Evolutionary conservation across 2,329 filamentous ascomycete genomes (phyloP).

Genomic region (Berkeleyomyces rouxiae): DNA sequence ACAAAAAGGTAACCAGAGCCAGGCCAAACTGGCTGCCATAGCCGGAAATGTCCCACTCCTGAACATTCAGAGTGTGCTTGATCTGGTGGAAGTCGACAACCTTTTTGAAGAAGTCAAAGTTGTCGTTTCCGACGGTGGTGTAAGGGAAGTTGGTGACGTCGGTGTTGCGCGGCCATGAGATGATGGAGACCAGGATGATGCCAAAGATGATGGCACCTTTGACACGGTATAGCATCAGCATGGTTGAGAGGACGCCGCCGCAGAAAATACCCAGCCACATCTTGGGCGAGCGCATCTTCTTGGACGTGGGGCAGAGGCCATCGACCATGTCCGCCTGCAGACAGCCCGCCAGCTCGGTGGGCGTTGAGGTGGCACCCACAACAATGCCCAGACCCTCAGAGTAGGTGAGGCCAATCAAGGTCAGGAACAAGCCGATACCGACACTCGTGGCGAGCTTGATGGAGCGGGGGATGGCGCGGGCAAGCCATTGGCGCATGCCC

Average conservation of each 20-base stretch:
- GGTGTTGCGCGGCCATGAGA: slow-evolving; percentile 71
- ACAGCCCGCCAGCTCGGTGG: slow-evolving; percentile 62
- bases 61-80: slow-evolving; percentile 47
- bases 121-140: slow-evolving; percentile 46
- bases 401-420: slow-evolving; percentile 61
- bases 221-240: slow-evolving; percentile 72
- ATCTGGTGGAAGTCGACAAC: slow-evolving; percentile 77
- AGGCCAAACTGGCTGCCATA: slow-evolving; percentile 64
- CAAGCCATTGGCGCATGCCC: slow-evolving; percentile 76
- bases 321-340: slow-evolving; percentile 20
- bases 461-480: slow-evolving; percentile 62
- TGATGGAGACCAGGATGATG: slow-evolving; percentile 69
- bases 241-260: slow-evolving; percentile 61
- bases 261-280: slow-evolving; percentile 86
- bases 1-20: slow-evolving; percentile 63
- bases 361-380: slow-evolving; percentile 49
- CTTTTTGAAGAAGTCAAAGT: slow-evolving; percentile 76
- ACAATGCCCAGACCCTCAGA: slow-evolving; percentile 68
- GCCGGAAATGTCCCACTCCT: slow-evolving; percentile 53
- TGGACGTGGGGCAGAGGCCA: slow-evolving; percentile 39
- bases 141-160: slow-evolving; percentile 69
- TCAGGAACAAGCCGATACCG: slow-evolving; percentile 71
- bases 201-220: slow-evolving; percentile 76
- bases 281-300: slow-evolving; percentile 67
- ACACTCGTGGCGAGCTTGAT: slow-evolving; percentile 79